These are phyloP conservation scores for Diplotaxis tenuifolia DNA, from an alignment of 345 rosid species.

Conservation along the genomic window DNA sequence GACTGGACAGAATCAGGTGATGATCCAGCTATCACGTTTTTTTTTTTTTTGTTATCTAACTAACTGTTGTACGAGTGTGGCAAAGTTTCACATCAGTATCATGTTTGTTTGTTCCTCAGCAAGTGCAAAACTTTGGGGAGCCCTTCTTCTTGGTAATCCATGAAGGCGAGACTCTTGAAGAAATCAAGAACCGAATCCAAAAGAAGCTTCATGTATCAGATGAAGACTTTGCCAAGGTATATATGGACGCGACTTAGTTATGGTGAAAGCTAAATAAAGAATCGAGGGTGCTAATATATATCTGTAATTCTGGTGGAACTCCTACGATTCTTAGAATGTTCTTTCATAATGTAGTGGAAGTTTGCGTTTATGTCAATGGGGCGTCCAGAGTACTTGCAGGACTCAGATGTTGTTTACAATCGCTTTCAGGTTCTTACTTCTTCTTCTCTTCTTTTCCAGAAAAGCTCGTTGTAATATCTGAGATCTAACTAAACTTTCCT, in stretches of 20 bases:
- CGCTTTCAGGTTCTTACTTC: conserved; percentile 71
- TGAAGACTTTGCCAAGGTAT: conserved; percentile 97
- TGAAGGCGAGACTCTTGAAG: conserved; percentile 84
- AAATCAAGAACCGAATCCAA: conserved; percentile 80
- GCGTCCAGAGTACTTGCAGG: conserved; percentile 89
- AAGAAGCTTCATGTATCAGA: conserved; percentile 88
- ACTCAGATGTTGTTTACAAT: conserved; percentile 66
- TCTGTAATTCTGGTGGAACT: not conserved
- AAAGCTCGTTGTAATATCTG: not conserved
- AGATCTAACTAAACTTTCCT: not conserved
- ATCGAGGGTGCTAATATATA: not conserved
- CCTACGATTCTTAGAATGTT: not conserved
- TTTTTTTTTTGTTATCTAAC: not conserved
- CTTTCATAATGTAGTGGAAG: conserved; percentile 65
- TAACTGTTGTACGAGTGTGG: not conserved
- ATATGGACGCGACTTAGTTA: conserved; percentile 11
- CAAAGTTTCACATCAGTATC: not conserved
- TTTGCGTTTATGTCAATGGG: conserved; percentile 86
- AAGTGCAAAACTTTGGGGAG: conserved; percentile 91
- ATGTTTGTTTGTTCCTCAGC: conserved; percentile 46
- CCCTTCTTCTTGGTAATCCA: conserved; percentile 94
- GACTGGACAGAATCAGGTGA: conserved; percentile 75
- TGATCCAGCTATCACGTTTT: conserved; percentile 11
- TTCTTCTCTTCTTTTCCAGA: not conserved
- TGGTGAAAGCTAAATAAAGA: conserved; percentile 2